A percentile compares a stretch with the other conserved stretches of the same genome.
Evolutionary conservation across 805 yeast genomes (phyloP).

Genomic region (Cyberlindnera bimundalis): DNA sequence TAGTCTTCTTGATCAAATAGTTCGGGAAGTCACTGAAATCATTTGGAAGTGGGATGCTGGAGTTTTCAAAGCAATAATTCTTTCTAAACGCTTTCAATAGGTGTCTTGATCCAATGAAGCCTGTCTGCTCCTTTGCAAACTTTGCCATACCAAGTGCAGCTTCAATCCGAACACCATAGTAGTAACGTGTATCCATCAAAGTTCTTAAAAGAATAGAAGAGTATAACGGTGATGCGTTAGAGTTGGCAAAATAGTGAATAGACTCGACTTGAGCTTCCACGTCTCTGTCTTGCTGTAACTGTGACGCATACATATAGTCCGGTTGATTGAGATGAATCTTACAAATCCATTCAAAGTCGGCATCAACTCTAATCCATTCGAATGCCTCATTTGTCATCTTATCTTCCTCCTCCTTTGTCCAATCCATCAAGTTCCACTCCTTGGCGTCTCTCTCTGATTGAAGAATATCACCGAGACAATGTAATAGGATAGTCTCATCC

Average conservation of each 20-base stretch:
- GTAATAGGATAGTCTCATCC: constrained; percentile 41
- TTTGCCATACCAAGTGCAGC: constrained; percentile 78
- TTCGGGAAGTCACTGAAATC: constrained; percentile 70
- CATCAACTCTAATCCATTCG: constrained; percentile 97
- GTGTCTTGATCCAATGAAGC: constrained; percentile 72
- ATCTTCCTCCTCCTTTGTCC: constrained; percentile 68
- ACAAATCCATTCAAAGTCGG: constrained; percentile 97
- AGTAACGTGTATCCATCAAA: constrained; percentile 77
- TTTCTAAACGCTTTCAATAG: constrained; percentile 65
- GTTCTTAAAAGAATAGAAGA: constrained; percentile 80
- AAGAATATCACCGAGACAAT: constrained; percentile 76
- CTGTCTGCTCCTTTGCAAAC: constrained; percentile 56
- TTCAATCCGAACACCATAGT: constrained; percentile 82
- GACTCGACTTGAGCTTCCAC: constrained; percentile 94
- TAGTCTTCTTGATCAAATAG: constrained; percentile 66
- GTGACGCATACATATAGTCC: constrained; percentile 93
- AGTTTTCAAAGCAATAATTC: constrained; percentile 68
- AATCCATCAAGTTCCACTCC: constrained; percentile 73
- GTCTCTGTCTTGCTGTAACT: constrained; percentile 90
- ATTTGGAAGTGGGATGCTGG: constrained; percentile 71
- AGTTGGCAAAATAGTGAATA: constrained; percentile 62
- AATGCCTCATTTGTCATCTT: constrained; percentile 76
- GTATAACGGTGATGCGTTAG: constrained; percentile 57
- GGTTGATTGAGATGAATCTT: constrained; percentile 79
- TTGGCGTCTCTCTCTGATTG: constrained; percentile 54